A percentile compares a stretch with the other conserved stretches of the same genome.
These are phyloP conservation scores for Fusarium newnesense DNA, from an alignment of 2,329 filamentous ascomycete genomes.

Conservation along the genomic window DNA sequence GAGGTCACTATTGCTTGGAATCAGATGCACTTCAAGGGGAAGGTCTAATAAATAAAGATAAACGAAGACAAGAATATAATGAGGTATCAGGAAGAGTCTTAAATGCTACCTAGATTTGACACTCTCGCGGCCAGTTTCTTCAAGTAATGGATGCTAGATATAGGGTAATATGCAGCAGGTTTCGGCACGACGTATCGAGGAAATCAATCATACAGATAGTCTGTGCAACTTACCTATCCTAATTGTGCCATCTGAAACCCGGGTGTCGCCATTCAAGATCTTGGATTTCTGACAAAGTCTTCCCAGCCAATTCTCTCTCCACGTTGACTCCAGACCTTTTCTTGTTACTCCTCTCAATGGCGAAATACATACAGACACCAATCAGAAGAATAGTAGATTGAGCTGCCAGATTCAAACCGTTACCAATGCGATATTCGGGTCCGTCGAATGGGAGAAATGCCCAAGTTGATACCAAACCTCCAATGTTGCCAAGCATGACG, in stretches of 20 bases:
- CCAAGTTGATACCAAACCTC: not conserved
- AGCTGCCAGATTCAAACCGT: not conserved
- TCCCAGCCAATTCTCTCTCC: not conserved
- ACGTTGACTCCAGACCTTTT: not conserved
- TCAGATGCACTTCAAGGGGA: not conserved
- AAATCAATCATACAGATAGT: not conserved
- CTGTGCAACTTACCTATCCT: not conserved
- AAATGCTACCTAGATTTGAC: not conserved
- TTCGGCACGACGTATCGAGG: accelerated
- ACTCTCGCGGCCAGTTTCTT: not conserved
- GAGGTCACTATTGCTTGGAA: not conserved
- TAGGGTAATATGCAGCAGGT: accelerated
- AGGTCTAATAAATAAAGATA: not conserved
- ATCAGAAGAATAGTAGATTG: not conserved
- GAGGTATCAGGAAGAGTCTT: not conserved
- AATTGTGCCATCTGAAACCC: not conserved
- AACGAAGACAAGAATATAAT: accelerated
- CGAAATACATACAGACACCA: not conserved
- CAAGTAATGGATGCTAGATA: not conserved
- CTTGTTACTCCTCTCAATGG: not conserved
- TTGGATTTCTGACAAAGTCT: not conserved
- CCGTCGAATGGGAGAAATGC: not conserved
- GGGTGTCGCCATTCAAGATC: not conserved
- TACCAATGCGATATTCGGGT: not conserved
- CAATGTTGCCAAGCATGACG: not conserved